Base-by-base conservation (phyloP, 352 stramenopile genomes). In the Saprolegnia diclina region DNA sequence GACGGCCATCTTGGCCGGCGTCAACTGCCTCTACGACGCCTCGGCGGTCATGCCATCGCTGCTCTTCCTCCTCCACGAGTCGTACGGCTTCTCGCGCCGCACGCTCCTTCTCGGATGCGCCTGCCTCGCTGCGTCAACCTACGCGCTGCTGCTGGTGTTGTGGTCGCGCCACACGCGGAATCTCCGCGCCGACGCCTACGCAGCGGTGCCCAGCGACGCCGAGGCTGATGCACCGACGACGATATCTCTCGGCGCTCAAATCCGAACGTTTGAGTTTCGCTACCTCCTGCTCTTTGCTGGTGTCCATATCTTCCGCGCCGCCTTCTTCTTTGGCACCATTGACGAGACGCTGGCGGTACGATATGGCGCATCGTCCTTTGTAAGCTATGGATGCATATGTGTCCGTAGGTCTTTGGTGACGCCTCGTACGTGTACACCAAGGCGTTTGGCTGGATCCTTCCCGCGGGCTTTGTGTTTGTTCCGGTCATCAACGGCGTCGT, bases 1-100 rank as follows among this genome's bases (percentile, higher is more conserved):
- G 50, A 67, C 46, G 13, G 63, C 29, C 11, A 44, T 69, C 13
- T 44, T 69, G 14, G 56, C 63, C 13, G 18, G 48, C 24, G 42
- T 66, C 11, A 69, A 54, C 37, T 69, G 63, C 29, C 18, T 69
- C 24, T 69, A 62, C n/a, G 63, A 69, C n/a, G 63, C 63, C 35
- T 46, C 13, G 11, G 35, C 48, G 1, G 50, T 38, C 50, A 66
- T 69, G 21, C 42, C 42, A 21, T 21, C 11, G 11, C 22, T 69
- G 11, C 42, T 69, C 29, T 66, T 66, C 35, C 13, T 52, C 21
- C 10, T 69, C n/a, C 29, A 69, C 59, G 32, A 67, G 32, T 16
- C 50, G 32, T 66, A 16, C 13, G 52, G 42, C 13, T 2, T 66
- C 13, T 53, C 63, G 22, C 24, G 63, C 21, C 21, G 37, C 11